Percentiles rank a stretch among this genome's conserved stretches.
Evolutionary conservation across 2,329 filamentous ascomycete species (phyloP).

Genomic region (Xylaria polymorpha): DNA sequence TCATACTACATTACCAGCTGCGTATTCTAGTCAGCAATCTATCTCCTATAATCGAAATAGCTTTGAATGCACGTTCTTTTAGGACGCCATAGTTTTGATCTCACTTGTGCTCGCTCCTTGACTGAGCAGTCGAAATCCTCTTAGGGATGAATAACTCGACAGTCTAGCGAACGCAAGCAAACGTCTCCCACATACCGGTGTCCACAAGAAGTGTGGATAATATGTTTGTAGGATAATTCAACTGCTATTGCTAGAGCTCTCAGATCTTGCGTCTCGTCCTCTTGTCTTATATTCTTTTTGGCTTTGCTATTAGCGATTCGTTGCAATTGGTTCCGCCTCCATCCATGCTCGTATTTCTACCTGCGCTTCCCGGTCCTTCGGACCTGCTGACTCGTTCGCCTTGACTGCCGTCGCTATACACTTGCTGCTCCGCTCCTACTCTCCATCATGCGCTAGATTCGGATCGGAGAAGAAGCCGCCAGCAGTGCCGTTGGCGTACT

Average conservation of each 20-base stretch:
- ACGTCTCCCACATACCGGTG: too few relatives aligned
- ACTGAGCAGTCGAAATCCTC: neutral
- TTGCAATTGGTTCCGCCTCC: too few relatives aligned
- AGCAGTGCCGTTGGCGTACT: conserved; percentile 18
- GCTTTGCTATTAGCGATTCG: neutral
- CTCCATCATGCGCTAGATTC: neutral
- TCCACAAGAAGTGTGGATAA: neutral
- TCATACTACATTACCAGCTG: conserved; percentile 17
- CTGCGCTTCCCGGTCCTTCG: neutral
- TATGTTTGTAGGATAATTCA: neutral
- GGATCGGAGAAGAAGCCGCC: conserved; percentile 12
- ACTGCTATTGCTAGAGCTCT: neutral
- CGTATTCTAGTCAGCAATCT: conserved; percentile 30
- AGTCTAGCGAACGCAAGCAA: neutral
- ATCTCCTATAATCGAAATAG: conserved; percentile 34
- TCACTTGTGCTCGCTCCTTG: neutral
- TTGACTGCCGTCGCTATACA: neutral
- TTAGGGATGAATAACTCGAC: too few relatives aligned
- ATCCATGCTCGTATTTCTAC: neutral
- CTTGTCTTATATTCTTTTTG: neutral
- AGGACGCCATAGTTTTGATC: neutral
- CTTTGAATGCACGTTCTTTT: neutral
- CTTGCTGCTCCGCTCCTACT: neutral
- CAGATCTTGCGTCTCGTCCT: neutral
- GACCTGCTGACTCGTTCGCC: neutral